Percentiles rank a stretch among this genome's conserved stretches.
phyloP scores from a whole-genome alignment of 2,329 filamentous ascomycete genomes.

The Sporothrix brunneoviolacea region DNA sequence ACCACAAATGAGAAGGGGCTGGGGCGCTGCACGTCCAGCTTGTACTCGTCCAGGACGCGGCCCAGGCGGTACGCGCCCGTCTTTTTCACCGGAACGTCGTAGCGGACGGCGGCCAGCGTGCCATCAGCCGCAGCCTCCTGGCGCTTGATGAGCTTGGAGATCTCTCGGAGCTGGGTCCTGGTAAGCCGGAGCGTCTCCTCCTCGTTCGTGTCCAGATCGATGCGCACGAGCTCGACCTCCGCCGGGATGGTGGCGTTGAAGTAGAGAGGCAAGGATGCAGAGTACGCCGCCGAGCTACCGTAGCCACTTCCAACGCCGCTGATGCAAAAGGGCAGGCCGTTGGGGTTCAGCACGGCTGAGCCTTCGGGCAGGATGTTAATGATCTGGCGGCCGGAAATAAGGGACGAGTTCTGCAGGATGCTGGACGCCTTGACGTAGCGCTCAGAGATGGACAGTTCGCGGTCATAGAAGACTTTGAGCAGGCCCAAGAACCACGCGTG shows the following conservation, averaged over 20 bases:
- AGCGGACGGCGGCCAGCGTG: conserved; percentile 50
- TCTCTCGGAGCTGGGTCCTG: conserved; percentile 64
- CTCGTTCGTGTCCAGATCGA: conserved; percentile 68
- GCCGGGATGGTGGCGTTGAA: conserved; percentile 92
- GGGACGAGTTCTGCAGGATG: conserved; percentile 83
- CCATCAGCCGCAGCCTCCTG: conserved; percentile 53
- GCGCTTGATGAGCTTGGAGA: conserved; percentile 62
- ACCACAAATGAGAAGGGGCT: conserved; percentile 77
- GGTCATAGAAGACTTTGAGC: conserved; percentile 79
- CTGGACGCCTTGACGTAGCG: conserved; percentile 80
- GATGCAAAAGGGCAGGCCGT: conserved; percentile 74
- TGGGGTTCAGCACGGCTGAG: conserved; percentile 81
- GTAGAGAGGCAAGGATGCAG: conserved; percentile 60
- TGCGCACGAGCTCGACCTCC: conserved; percentile 78
- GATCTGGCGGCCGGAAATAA: conserved; percentile 94
- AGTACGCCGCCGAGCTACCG: conserved; percentile 44
- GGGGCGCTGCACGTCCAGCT: conserved; percentile 78
- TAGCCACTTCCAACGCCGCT: conserved; percentile 54
- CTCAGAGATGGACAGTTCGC: conserved; percentile 90
- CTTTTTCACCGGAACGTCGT: conserved; percentile 73
- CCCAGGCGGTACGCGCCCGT: conserved; percentile 79
- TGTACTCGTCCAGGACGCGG: conserved; percentile 86
- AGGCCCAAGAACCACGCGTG: conserved; percentile 65
- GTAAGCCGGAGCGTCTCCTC: conserved; percentile 76
- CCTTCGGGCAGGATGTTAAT: conserved; percentile 97